These are phyloP conservation scores for Jaenimonas drosophilae DNA, from an alignment of 208 protist genomes.

Conservation along the genomic window DNA sequence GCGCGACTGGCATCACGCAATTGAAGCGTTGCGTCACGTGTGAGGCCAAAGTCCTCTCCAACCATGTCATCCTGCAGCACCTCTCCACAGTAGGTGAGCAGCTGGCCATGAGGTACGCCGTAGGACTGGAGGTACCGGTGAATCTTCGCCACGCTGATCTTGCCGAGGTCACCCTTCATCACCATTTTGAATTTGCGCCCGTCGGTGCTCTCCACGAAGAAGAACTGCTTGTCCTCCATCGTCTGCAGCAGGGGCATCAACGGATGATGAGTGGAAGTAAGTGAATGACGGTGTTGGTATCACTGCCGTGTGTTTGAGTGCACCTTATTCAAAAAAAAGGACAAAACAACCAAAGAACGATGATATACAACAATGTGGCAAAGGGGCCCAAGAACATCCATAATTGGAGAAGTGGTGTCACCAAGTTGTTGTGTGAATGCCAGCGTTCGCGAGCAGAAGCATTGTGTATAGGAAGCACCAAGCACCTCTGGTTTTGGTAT, in stretches of 20 bases:
- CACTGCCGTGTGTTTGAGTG: no score
- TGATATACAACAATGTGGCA: neutral
- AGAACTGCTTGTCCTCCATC: conserved; percentile 47
- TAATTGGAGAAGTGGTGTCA: no score
- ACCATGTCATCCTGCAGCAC: conserved; percentile 47
- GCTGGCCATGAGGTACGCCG: conserved; percentile 38
- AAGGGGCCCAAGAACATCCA: no score
- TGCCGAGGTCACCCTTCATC: conserved; percentile 61
- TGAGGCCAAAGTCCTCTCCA: conserved; percentile 49
- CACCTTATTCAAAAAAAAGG: neutral
- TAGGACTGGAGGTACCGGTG: conserved; percentile 63
- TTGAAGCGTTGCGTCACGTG: neutral
- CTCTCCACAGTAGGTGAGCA: conserved; percentile 26
- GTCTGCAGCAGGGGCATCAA: neutral
- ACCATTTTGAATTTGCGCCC: conserved; percentile 83
- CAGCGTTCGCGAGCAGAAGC: no score
- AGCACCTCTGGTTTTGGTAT: no score
- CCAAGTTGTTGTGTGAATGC: no score
- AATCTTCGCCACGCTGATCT: conserved; percentile 68
- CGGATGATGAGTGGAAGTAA: neutral
- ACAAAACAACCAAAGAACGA: neutral
- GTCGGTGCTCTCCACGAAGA: conserved; percentile 64
- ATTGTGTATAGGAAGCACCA: no score
- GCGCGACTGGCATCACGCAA: neutral
- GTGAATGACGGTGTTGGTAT: no score